Percentiles rank a stretch among this genome's conserved stretches.
Conservation (phyloP, 2,329 filamentous ascomycete genomes). For the Dactylellina drechsleri region DNA sequence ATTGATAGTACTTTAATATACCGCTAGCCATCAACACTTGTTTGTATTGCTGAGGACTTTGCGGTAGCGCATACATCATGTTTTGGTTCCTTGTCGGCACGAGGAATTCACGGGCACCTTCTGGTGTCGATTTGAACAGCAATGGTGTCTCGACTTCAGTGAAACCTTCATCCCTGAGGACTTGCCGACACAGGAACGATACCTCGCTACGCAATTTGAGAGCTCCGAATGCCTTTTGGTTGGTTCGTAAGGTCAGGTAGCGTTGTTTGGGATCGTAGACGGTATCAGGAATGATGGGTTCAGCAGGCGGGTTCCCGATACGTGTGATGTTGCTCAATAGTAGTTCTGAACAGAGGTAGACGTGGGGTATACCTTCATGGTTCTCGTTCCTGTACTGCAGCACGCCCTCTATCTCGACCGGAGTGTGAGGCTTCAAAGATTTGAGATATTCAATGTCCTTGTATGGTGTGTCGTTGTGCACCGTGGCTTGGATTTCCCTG, state of each 20-base stretch:
- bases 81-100: constrained; percentile 82
- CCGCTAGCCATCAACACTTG: constrained; percentile 96
- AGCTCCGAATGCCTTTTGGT: constrained; percentile 72
- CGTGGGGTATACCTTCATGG: background rate
- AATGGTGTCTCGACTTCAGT: constrained; percentile 89
- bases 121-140: constrained; percentile 96
- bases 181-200: constrained; percentile 66
- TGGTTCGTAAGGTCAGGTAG: constrained; percentile 85
- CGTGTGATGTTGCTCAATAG: background rate
- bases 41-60: constrained; percentile 98
- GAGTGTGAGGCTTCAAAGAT: constrained; percentile 33
- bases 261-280: constrained; percentile 78
- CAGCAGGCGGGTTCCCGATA: constrained; percentile 63
- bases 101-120: constrained; percentile 92
- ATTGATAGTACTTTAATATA: constrained; percentile 84
- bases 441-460: constrained; percentile 2
- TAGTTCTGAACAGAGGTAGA: constrained; percentile 23
- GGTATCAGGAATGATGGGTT: constrained; percentile 64
- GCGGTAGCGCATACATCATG: constrained; percentile 86
- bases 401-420: constrained; percentile 43
- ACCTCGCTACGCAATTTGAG: constrained; percentile 76
- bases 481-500: constrained; percentile 21
- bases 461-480: constrained; percentile 1
- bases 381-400: constrained; percentile 12
- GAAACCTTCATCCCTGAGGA: constrained; percentile 71